Conservation (phyloP, 305 asterid species). For the Fraxinus nigra region DNA sequence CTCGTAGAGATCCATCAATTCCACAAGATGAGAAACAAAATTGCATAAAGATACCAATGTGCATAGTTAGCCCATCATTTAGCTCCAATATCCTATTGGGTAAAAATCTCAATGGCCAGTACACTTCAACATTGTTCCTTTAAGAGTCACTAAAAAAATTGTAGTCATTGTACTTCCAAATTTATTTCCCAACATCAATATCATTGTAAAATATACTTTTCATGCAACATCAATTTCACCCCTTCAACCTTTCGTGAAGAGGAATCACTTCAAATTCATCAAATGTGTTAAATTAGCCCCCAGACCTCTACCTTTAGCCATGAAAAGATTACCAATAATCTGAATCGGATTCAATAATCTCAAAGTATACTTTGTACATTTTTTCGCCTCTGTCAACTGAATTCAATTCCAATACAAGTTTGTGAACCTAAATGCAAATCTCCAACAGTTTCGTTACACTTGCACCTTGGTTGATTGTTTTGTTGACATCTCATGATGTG, state of each 20-base stretch:
- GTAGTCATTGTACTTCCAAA: not conserved
- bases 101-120: not conserved
- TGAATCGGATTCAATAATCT: not conserved
- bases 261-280: not conserved
- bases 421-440: not conserved
- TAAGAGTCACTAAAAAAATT: not conserved
- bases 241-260: not conserved
- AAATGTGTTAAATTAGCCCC: not conserved
- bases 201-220: not conserved
- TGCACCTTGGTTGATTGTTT: too few species aligned
- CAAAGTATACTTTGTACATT: not conserved
- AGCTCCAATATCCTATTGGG: not conserved
- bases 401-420: not conserved
- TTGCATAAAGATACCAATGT: not conserved
- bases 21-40: not conserved
- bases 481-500: too few species aligned
- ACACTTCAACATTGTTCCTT: not conserved
- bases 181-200: not conserved
- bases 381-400: not conserved
- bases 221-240: not conserved
- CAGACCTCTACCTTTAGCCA: not conserved
- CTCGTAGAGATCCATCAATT: not conserved
- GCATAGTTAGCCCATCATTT: not conserved
- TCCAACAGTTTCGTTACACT: not conserved
- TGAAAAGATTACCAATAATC: not conserved